phyloP scores from a whole-genome alignment of 2,329 filamentous ascomycete species.

The Xylaria sp. region DNA sequence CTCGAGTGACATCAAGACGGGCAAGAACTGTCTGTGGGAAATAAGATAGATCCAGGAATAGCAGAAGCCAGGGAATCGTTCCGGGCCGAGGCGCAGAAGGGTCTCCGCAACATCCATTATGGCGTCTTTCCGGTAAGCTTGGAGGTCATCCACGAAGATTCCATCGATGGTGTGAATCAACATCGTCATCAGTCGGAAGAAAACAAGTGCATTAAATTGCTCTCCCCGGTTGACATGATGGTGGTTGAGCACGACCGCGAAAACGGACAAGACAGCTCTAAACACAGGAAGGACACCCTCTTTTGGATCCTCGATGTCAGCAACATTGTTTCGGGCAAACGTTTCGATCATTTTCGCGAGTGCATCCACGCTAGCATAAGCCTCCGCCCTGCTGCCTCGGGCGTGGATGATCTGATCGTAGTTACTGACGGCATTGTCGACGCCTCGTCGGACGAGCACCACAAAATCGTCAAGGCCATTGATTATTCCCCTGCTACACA shows the following conservation, averaged over 20 bases:
- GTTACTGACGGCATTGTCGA: constrained; percentile 72
- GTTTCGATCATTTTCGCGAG: constrained; percentile 74
- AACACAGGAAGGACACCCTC: constrained; percentile 65
- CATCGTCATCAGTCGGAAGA: constrained; percentile 82
- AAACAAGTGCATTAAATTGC: constrained; percentile 78
- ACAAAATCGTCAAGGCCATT: constrained; percentile 70
- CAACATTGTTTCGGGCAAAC: constrained; percentile 67
- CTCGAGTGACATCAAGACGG: constrained; percentile 64
- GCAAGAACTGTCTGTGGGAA: constrained; percentile 79
- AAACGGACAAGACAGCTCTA: constrained; percentile 70
- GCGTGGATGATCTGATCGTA: constrained; percentile 68
- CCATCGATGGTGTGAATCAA: constrained; percentile 69
- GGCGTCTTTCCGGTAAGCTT: constrained; percentile 62
- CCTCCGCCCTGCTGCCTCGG: constrained; percentile 53
- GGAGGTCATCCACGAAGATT: constrained; percentile 52
- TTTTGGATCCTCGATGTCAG: constrained; percentile 52
- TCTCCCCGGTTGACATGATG: constrained; percentile 79
- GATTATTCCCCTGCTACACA: constrained; percentile 70
- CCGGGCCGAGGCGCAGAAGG: constrained; percentile 69
- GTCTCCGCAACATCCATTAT: constrained; percentile 66
- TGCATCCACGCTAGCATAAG: constrained; percentile 65
- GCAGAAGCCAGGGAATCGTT: constrained; percentile 72
- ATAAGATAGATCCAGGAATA: constrained; percentile 82
- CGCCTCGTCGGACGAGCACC: constrained; percentile 71
- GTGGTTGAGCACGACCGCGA: constrained; percentile 75